Percentiles rank a stretch among this genome's conserved stretches.
Evolutionary conservation across 73 alveolate genomes (phyloP).

Genomic region (Symbiodinium pilosum): DNA sequence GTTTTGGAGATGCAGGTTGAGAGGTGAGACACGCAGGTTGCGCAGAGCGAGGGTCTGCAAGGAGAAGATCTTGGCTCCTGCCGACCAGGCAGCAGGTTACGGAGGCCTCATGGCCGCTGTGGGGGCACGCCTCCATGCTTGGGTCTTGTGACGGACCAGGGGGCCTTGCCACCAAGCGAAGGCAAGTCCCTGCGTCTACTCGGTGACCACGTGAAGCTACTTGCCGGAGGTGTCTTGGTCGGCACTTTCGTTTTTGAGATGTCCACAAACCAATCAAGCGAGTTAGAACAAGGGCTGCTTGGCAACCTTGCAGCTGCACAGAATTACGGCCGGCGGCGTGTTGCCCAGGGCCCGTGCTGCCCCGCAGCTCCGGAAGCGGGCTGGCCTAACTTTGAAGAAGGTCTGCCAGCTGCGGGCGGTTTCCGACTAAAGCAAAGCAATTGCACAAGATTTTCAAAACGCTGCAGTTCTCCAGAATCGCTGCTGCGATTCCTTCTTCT

Average conservation of each 20-base stretch:
- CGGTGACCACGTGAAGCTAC: too few relatives aligned
- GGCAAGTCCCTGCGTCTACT: too few relatives aligned
- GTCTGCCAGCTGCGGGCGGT: too few relatives aligned
- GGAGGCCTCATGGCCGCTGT: background rate
- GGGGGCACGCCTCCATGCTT: background rate
- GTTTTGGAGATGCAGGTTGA: background rate
- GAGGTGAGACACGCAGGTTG: background rate
- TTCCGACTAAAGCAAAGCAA: background rate
- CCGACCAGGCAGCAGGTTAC: background rate
- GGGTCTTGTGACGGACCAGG: background rate
- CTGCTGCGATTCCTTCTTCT: background rate
- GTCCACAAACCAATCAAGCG: too few relatives aligned
- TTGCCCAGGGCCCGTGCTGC: background rate
- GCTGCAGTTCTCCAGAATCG: background rate
- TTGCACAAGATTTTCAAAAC: background rate
- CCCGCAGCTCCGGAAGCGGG: background rate
- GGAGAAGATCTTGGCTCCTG: background rate
- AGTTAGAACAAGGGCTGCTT: background rate
- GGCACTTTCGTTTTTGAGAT: too few relatives aligned
- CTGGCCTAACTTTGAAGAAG: background rate
- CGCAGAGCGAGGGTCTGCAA: background rate
- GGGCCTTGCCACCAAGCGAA: background rate
- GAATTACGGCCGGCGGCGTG: background rate
- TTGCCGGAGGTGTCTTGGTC: too few relatives aligned
- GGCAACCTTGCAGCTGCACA: background rate